phyloP scores from a whole-genome alignment of 2,329 filamentous ascomycete species.

The Curvularia hawaiiensis region DNA sequence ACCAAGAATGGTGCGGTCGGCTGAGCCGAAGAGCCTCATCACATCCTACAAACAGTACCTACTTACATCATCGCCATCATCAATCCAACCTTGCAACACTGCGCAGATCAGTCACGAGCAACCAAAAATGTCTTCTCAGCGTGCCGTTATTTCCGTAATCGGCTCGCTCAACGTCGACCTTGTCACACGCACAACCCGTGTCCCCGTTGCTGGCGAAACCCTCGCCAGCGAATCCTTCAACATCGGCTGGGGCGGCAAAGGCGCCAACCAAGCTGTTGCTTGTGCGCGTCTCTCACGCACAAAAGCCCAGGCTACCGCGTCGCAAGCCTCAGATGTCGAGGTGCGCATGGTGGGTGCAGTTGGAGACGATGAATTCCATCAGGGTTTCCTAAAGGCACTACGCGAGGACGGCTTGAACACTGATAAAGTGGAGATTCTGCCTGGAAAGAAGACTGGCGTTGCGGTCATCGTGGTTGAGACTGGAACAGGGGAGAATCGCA shows the following conservation, averaged over 20 bases:
- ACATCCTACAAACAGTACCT: background rate
- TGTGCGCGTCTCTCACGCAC: constrained; percentile 78
- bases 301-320: constrained; percentile 31
- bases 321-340: constrained; percentile 42
- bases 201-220: constrained; percentile 86
- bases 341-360: constrained; percentile 58
- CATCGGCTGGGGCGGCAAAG: constrained; percentile 88
- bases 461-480: constrained; percentile 58
- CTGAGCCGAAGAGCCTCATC: constrained; percentile 7
- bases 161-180: constrained; percentile 96
- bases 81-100: background rate
- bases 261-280: constrained; percentile 92
- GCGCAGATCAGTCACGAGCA: background rate
- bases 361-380: constrained; percentile 53
- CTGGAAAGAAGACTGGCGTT: constrained; percentile 54
- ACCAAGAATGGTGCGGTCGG: constrained; percentile 9
- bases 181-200: constrained; percentile 82
- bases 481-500: constrained; percentile 54
- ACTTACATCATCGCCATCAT: constrained; percentile 1
- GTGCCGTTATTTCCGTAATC: constrained; percentile 73
- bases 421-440: constrained; percentile 46
- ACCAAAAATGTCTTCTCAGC: constrained; percentile 31
- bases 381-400: constrained; percentile 49
- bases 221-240: constrained; percentile 78
- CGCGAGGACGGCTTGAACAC: constrained; percentile 52